Base-by-base conservation (phyloP, 2,329 filamentous ascomycete genomes). In the Mycosphaerella sp. region DNA sequence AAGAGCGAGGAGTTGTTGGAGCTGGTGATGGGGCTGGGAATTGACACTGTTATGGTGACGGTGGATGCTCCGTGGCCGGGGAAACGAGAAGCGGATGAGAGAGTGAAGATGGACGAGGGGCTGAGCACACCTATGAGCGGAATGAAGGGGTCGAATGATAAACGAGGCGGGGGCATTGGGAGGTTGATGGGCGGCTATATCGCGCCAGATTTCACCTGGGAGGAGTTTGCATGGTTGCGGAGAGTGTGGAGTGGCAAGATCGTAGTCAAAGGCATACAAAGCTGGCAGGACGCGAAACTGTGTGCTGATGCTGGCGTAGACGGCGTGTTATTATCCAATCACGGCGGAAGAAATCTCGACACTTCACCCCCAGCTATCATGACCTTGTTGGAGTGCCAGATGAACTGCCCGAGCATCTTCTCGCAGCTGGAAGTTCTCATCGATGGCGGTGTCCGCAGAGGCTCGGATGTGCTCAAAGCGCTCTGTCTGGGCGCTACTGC, bases 391-490 rank as follows among this genome's bases (percentile, higher is more conserved):
- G 82, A 87, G 67, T 71, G 86, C 54, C 80, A 81, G 51, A 75
- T 75, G 57, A 77, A 76, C 56, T 81, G 77, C 37, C 82, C 82
- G 0, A 72, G 79, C 49, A 73, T 86, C 0, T 80, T 86, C 45
- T 73, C 76, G 21, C 67, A 68, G 46, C 71, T 85, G 64, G 79
- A 85, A 60, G 76, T 86, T 0, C 80, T 77, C 46, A 70, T 86
- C 3, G 83, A 87, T 55, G 81, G 82, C 0, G 84, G 84, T 0
- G 74, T 87, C 27, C 73, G 75, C n/a, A 70, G 82, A 14, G 84
- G 84, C 0, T 79, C 80, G 0, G 83, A 87, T 60, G 78, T 86
- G 2, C 74, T 87, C 58, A 86, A 86, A 64, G 81, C 80, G 0
- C 61, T 86, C 9, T 83, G 80, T 46, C 68, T 86, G 0, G 84